Evolutionary conservation across 2,329 filamentous ascomycete species (phyloP).

Genomic region (Curvularia sp.): DNA sequence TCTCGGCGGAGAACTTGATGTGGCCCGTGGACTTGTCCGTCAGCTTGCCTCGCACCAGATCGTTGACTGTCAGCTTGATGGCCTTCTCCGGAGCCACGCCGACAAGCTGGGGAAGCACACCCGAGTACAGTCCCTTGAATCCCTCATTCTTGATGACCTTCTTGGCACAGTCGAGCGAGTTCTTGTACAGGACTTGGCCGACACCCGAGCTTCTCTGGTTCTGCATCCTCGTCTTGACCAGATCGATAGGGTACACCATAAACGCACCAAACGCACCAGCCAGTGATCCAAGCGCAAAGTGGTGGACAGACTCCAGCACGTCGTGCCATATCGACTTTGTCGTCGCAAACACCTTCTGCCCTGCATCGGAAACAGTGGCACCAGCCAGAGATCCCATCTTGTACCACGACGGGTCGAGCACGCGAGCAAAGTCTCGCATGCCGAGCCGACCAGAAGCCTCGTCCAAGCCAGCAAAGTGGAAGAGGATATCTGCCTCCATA

Average conservation of each 20-base stretch:
- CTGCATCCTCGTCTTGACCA: conserved; percentile 98
- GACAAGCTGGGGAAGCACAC: conserved; percentile 91
- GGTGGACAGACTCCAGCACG: conserved; percentile 80
- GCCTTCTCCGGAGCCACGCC: conserved; percentile 99
- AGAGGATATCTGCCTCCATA: conserved; percentile 98
- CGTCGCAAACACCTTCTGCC: conserved; percentile 62
- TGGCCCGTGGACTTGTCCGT: conserved; percentile 75
- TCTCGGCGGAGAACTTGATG: conserved; percentile 75
- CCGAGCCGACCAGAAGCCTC: conserved; percentile 85
- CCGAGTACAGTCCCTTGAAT: conserved; percentile 87
- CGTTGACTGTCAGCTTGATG: conserved; percentile 98
- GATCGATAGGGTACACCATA: conserved; percentile 98
- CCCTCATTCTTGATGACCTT: conserved; percentile 96
- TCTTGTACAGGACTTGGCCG: conserved; percentile 91
- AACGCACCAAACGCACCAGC: conserved; percentile 98
- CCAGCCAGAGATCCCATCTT: conserved; percentile 64
- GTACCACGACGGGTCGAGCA: conserved; percentile 92
- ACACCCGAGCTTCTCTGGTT: conserved; percentile 84
- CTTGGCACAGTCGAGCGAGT: conserved; percentile 91
- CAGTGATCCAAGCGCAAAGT: conserved; percentile 86
- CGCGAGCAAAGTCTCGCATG: conserved; percentile 87
- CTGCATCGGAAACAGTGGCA: conserved; percentile 54
- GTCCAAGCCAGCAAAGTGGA: conserved; percentile 95
- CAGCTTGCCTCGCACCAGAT: conserved; percentile 80
- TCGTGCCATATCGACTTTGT: conserved; percentile 67